phyloP scores from a whole-genome alignment of 1,139 yeast species.

The Yamadazyma sp. region DNA sequence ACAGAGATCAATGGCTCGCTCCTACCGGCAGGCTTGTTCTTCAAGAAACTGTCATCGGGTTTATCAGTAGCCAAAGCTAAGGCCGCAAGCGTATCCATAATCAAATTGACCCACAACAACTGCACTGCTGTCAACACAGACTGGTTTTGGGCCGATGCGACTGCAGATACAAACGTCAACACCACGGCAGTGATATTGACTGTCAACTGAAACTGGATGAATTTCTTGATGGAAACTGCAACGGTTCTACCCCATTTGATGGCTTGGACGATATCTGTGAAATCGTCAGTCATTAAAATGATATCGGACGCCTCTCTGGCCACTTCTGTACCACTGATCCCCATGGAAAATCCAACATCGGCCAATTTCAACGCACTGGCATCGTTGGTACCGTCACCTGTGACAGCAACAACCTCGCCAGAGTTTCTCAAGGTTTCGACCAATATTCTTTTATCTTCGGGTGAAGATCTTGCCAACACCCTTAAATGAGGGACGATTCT shows the following conservation, averaged over 20 bases:
- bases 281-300: slow-evolving; percentile 92
- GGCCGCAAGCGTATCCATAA: slow-evolving; percentile 98
- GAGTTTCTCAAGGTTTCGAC: slow-evolving; percentile 78
- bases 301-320: slow-evolving; percentile 96
- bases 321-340: slow-evolving; percentile 90
- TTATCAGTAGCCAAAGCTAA: slow-evolving; percentile 97
- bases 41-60: slow-evolving; percentile 78
- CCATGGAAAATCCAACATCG: slow-evolving; percentile 94
- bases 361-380: slow-evolving; percentile 93
- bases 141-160: slow-evolving; percentile 71
- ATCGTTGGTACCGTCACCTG: slow-evolving; percentile 98
- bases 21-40: slow-evolving; percentile 84
- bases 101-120: slow-evolving; percentile 92
- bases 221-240: slow-evolving; percentile 88
- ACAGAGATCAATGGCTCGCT: slow-evolving; percentile 76
- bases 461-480: slow-evolving; percentile 92
- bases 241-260: slow-evolving; percentile 99
- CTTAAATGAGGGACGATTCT: slow-evolving; percentile 67
- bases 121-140: slow-evolving; percentile 97
- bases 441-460: slow-evolving; percentile 86
- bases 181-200: slow-evolving; percentile 95
- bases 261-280: slow-evolving; percentile 94
- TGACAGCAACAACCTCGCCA: slow-evolving; percentile 96
- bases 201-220: slow-evolving; percentile 92
- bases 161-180: slow-evolving; percentile 91